Evolutionary conservation across 176 grass and related monocot genomes (phyloP).

Genomic region (Thinopyrum elongatum): DNA sequence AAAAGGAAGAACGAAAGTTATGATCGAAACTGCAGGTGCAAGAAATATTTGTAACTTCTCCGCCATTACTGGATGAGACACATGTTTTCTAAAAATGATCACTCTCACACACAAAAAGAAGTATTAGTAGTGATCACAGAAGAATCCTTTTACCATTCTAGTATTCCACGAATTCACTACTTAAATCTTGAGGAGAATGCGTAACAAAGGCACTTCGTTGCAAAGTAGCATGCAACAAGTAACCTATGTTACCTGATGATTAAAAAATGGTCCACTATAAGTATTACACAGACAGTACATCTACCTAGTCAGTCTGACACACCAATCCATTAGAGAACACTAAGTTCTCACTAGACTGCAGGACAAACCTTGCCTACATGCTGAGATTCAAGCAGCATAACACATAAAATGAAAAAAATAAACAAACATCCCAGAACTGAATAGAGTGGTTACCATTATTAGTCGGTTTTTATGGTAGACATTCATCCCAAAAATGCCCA

Average conservation of each 20-base stretch:
- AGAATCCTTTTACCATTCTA: background rate
- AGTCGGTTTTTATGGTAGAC: constrained; percentile 97
- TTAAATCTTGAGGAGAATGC: background rate
- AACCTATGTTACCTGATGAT: background rate
- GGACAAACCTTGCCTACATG: background rate
- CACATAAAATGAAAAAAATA: background rate
- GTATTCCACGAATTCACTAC: background rate
- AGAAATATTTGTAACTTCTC: background rate
- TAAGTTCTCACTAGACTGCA: background rate
- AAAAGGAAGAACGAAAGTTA: background rate
- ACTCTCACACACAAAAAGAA: background rate
- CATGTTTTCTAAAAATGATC: background rate
- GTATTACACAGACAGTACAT: background rate
- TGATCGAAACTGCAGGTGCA: background rate
- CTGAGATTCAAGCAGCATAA: background rate
- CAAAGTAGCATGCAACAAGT: constrained; percentile 9
- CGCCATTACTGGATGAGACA: background rate
- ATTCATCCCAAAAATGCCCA: constrained; percentile 98
- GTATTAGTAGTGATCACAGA: background rate
- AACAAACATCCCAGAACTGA: constrained; percentile 14
- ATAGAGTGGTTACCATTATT: constrained; percentile 68
- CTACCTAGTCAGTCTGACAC: constrained; percentile 3
- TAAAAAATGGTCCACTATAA: background rate
- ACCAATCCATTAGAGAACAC: background rate
- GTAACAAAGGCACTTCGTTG: background rate